Evolutionary conservation across 2,329 filamentous ascomycete species (phyloP).

Genomic region (Fusarium proliferatum): DNA sequence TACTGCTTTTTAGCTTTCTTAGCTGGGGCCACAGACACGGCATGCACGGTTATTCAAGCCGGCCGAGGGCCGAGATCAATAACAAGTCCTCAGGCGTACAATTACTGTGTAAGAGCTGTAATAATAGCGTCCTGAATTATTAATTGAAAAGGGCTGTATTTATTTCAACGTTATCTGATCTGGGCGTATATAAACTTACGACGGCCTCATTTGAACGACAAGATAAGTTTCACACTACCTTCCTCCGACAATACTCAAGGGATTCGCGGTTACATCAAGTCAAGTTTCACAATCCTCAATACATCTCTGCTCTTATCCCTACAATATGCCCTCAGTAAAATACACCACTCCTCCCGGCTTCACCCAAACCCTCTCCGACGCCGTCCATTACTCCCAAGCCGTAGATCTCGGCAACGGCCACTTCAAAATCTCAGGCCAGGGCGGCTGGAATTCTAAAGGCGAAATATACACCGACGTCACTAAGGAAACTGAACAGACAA

Average conservation of each 20-base stretch:
- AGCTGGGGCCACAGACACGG: background rate
- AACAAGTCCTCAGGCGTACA: background rate
- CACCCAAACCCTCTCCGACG: conserved; percentile 2
- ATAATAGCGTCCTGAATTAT: background rate
- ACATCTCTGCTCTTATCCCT: background rate
- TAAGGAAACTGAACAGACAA: conserved; percentile 27
- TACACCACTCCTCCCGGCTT: conserved; percentile 16
- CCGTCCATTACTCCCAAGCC: conserved; percentile 41
- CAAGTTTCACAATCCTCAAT: background rate
- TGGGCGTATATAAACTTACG: background rate
- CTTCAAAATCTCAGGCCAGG: conserved; percentile 43
- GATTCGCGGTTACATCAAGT: too few species aligned
- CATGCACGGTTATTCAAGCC: background rate
- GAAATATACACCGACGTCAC: conserved; percentile 24
- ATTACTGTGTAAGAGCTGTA: background rate
- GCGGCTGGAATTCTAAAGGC: conserved; percentile 34
- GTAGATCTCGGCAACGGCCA: conserved; percentile 38
- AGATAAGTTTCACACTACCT: background rate
- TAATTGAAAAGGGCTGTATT: background rate
- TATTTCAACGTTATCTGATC: background rate
- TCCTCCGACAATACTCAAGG: background rate
- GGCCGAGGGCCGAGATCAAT: background rate
- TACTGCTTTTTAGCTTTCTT: background rate
- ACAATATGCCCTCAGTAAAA: conserved; percentile 12
- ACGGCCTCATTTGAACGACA: background rate